Evolutionary conservation across 495 filamentous ascomycete genomes (phyloP).

Genomic region (Xylaria curta): DNA sequence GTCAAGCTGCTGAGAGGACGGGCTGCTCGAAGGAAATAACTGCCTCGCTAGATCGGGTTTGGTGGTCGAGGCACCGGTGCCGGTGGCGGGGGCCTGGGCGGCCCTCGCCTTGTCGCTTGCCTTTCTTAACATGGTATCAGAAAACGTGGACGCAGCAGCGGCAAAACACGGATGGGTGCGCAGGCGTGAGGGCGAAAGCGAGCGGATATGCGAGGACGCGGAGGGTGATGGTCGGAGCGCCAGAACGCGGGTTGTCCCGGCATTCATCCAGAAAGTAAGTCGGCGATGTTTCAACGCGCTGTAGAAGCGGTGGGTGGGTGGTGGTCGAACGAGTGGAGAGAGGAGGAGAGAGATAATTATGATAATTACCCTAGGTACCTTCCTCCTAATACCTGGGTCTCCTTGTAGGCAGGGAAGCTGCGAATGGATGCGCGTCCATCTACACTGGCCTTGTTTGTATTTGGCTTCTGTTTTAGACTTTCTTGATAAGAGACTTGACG

Average conservation of each 20-base stretch:
- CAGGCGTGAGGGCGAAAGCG: slow-evolving; percentile 1
- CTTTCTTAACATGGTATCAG: slow-evolving; percentile 45
- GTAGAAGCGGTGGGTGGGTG: background rate
- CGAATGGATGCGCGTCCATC: background rate
- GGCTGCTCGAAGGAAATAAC: slow-evolving; percentile 58
- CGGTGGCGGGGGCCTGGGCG: slow-evolving; percentile 27
- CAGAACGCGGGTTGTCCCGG: slow-evolving; percentile 15
- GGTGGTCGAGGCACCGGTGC: background rate
- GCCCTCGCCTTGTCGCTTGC: slow-evolving; percentile 43
- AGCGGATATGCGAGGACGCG: slow-evolving; percentile 3
- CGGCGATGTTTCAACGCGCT: background rate
- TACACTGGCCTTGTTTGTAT: slow-evolving; percentile 2
- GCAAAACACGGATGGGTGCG: slow-evolving; percentile 1
- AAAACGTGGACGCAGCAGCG: slow-evolving; percentile 17
- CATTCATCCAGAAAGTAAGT: slow-evolving; percentile 25
- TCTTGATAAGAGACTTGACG: no score
- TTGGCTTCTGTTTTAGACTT: background rate
- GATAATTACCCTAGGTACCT: background rate
- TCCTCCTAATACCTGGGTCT: background rate
- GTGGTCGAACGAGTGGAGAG: background rate
- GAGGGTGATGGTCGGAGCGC: slow-evolving; percentile 16
- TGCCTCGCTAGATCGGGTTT: slow-evolving; percentile 49
- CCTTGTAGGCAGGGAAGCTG: background rate
- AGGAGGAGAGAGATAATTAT: background rate
- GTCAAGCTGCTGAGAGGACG: slow-evolving; percentile 41